Evolutionary conservation across 163 green algal genomes (phyloP).

Genomic region (Volvox carteri): DNA sequence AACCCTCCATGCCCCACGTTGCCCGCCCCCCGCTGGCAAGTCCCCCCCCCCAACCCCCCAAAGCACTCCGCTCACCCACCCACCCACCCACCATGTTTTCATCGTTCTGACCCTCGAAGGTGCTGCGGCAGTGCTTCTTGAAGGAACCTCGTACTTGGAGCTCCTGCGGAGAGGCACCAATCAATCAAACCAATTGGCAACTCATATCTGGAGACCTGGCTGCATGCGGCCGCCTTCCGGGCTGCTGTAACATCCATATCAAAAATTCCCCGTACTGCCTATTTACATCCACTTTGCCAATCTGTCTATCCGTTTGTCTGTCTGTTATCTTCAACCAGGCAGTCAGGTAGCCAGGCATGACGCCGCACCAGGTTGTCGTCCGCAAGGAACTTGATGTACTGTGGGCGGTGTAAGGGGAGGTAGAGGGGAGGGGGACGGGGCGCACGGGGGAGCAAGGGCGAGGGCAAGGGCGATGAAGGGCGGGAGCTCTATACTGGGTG

Average conservation of each 20-base stretch:
- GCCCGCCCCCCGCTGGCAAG: neutral
- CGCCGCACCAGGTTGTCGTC: constrained; percentile 23
- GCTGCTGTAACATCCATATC: too few species aligned
- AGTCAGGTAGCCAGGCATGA: neutral
- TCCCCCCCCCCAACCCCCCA: neutral
- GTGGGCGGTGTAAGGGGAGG: neutral
- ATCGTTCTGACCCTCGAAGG: constrained; percentile 19
- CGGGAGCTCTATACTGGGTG: too few species aligned
- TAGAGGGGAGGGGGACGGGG: neutral
- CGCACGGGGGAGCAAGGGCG: neutral
- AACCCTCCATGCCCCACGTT: too few species aligned
- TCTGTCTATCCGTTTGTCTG: too few species aligned
- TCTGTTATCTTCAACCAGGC: too few species aligned
- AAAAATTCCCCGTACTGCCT: too few species aligned
- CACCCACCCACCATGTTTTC: constrained; percentile 22
- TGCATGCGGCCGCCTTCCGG: too few species aligned
- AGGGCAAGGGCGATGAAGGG: too few species aligned
- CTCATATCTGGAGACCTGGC: too few species aligned
- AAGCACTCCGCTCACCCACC: neutral
- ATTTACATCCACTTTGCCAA: too few species aligned
- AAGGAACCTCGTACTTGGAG: constrained; percentile 1
- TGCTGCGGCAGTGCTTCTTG: neutral
- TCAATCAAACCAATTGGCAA: too few species aligned
- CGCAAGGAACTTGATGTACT: constrained; percentile 52
- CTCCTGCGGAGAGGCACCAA: constrained; percentile 27